These are phyloP conservation scores for Cafeteria roenbergensis DNA, from an alignment of 108 stramenopile genomes.

Conservation along the genomic window DNA sequence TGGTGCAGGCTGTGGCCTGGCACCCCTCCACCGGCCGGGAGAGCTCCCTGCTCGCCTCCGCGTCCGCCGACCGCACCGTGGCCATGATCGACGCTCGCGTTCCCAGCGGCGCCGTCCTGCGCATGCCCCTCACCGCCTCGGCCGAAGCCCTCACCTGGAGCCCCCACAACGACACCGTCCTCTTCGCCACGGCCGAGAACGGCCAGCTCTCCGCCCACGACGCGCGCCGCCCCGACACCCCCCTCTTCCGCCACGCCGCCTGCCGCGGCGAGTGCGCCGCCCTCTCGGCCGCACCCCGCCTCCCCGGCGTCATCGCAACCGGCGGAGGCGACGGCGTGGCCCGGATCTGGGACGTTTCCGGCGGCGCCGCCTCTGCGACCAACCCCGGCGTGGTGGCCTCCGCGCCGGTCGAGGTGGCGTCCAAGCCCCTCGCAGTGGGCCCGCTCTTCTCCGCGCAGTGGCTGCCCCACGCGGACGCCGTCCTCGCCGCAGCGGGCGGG, in stretches of 20 bases:
- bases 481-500: constrained; percentile 71
- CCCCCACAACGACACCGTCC: constrained; percentile 56
- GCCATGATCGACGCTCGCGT: constrained; percentile 62
- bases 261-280: constrained; percentile 71
- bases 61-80: constrained; percentile 68
- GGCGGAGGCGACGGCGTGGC: constrained; percentile 74
- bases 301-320: constrained; percentile 74
- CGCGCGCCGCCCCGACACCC: constrained; percentile 62
- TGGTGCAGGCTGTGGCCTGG: constrained; percentile 84
- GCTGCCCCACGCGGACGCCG: constrained; percentile 66
- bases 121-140: constrained; percentile 2
- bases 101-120: constrained; percentile 24
- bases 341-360: constrained; percentile 65
- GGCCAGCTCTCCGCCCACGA: constrained; percentile 75
- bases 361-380: constrained; percentile 11
- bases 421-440: constrained; percentile 24
- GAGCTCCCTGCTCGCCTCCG: constrained; percentile 74
- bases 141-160: constrained; percentile 66
- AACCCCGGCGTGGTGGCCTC: constrained; percentile 12
- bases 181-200: constrained; percentile 74
- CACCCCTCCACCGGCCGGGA: constrained; percentile 56
- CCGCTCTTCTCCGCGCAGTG: constrained; percentile 57
- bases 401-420: constrained; percentile 1
- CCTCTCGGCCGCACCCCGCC: constrained; percentile 60
- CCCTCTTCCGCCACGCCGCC: constrained; percentile 61